Evolutionary conservation across 2,329 filamentous ascomycete species (phyloP), one percentile per base, ranked within the genome.

Genomic region (Beauveria bassiana): DNA sequence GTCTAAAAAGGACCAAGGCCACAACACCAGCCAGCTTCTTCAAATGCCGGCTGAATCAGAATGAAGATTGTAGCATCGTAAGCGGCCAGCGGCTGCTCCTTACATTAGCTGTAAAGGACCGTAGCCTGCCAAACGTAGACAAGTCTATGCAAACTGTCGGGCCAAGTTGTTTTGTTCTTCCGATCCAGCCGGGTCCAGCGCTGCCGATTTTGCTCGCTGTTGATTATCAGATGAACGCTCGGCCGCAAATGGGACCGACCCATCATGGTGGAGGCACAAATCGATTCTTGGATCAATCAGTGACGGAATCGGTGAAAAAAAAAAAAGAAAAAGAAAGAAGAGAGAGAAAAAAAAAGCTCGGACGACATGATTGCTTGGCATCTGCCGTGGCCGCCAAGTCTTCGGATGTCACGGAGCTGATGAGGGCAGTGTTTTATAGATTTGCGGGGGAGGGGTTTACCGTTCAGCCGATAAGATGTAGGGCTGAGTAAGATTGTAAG

Each of bases 211-310:
- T 40, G 3, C 45, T 42, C 55, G 12, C 31, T 28, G 7, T 49
- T 40, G 31, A 31, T 43, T 43, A 65, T 79, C 56, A 50, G 56
- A 59, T 51, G 46, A 49, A 26, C 28, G 31, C 34, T 59, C 16
- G 20, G 45, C 46, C 34, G 5, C 31, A 43, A 34, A 50, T 42
- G 31, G 31, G 56, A n/a, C 22, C 46, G 56, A n/a, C 22, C 46
- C 18, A 43, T 38, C 34, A 22, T 24, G 16, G 56, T 49, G 45
- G 45, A 50, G 34, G 28, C 22, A 22, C 22, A 6, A 7, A 49
- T 26, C 31, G 31, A 24, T 47, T 34, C 7, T 16, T 8, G 9
- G 42, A 16, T 46, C 20, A n/a, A 14, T 38, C 18, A 16, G 20
- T 47, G 8, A 42, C 56, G 46, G 56, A 59, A 51, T 50, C 56